phyloP scores from a whole-genome alignment of 768 basidiomycete species.

The Russula sp. region DNA sequence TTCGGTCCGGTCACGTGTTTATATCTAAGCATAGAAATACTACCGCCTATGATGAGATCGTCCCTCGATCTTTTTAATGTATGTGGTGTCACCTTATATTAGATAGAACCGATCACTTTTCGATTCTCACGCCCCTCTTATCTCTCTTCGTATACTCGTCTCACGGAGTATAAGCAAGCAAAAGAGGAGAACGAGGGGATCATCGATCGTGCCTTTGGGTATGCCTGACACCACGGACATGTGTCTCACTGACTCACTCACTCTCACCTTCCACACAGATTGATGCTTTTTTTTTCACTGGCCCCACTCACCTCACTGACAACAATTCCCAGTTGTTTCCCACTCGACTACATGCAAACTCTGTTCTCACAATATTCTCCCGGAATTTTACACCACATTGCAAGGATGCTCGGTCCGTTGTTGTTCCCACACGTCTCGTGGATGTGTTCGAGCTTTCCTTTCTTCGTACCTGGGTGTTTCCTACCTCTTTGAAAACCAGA shows the following conservation, averaged over 20 bases:
- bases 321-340: conserved; percentile 56
- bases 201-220: conserved; percentile 49
- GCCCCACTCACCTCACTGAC: background rate
- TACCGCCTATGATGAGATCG: too few species aligned
- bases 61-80: too few species aligned
- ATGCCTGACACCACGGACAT: conserved; percentile 50
- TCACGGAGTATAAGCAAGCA: conserved; percentile 71
- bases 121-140: too few species aligned
- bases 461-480: conserved; percentile 71
- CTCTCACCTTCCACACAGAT: conserved; percentile 72
- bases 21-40: too few species aligned
- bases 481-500: conserved; percentile 58
- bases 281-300: conserved; percentile 25
- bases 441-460: conserved; percentile 67
- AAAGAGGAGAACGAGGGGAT: conserved; percentile 55
- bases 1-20: too few species aligned
- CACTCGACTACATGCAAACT: conserved; percentile 83
- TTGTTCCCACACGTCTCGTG: conserved; percentile 58
- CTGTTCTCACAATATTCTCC: conserved; percentile 83
- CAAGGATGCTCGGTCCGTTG: conserved; percentile 77
- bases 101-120: conserved; percentile 70
- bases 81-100: background rate
- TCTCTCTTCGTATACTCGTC: conserved; percentile 71
- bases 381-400: conserved; percentile 87
- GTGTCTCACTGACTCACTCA: too few species aligned